Percentiles rank a stretch among this genome's conserved stretches.
phyloP scores from a whole-genome alignment of 169 alveolate species.

The Cryptosporidium bovis region DNA sequence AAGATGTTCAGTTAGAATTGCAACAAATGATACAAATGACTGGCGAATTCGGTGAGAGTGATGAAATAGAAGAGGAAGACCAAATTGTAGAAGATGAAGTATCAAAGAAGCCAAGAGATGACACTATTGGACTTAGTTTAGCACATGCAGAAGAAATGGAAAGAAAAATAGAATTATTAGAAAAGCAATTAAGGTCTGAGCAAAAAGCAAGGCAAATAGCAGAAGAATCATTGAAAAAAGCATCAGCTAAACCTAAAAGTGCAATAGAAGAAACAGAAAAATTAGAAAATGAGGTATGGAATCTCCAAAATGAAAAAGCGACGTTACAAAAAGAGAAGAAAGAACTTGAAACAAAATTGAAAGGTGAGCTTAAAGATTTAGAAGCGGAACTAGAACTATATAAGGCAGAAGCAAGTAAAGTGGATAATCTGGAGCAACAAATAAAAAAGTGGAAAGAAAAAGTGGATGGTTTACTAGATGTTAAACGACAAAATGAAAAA shows the following conservation, averaged over 20 bases:
- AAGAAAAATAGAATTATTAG: slow-evolving; percentile 46
- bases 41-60: slow-evolving; percentile 62
- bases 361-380: slow-evolving; percentile 36
- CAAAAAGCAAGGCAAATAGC: slow-evolving; percentile 70
- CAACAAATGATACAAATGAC: slow-evolving; percentile 71
- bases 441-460: slow-evolving; percentile 62
- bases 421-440: slow-evolving; percentile 49
- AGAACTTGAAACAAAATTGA: slow-evolving; percentile 41
- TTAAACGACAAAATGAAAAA: slow-evolving; percentile 61
- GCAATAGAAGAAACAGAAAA: slow-evolving; percentile 71
- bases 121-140: slow-evolving; percentile 7
- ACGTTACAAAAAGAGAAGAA: slow-evolving; percentile 37
- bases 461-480: slow-evolving; percentile 58
- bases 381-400: slow-evolving; percentile 37
- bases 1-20: slow-evolving; percentile 60
- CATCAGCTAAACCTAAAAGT: slow-evolving; percentile 52
- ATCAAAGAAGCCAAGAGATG: slow-evolving; percentile 9
- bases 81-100: background rate
- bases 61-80: slow-evolving; percentile 6
- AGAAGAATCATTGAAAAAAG: slow-evolving; percentile 56
- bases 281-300: slow-evolving; percentile 70
- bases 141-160: slow-evolving; percentile 69
- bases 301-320: slow-evolving; percentile 55
- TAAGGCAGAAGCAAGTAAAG: slow-evolving; percentile 60
- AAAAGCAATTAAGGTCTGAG: slow-evolving; percentile 43